Evolutionary conservation across 768 basidiomycete genomes (phyloP).

Genomic region (Suillus cothurnatus): DNA sequence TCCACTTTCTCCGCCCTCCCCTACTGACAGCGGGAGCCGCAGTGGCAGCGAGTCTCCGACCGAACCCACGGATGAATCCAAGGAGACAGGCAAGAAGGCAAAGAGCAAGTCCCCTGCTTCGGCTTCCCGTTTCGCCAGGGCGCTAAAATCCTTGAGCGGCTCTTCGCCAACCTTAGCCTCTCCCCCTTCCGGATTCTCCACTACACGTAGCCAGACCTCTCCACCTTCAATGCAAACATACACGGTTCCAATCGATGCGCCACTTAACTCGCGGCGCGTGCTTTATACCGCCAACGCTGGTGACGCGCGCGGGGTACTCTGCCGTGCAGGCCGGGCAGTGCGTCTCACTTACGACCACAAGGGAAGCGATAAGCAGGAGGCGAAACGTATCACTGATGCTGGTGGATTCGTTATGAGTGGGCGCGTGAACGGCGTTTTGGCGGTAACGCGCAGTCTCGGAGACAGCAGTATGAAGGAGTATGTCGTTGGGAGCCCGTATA

Average conservation of each 20-base stretch:
- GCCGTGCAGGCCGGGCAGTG: conserved; percentile 86
- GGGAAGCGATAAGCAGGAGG: conserved; percentile 95
- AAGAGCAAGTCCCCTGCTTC: conserved; percentile 42
- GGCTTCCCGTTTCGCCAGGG: conserved; percentile 56
- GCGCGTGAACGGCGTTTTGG: conserved; percentile 95
- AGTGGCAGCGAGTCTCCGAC: conserved; percentile 45
- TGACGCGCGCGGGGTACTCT: conserved; percentile 93
- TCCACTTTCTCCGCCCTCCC: conserved; percentile 34
- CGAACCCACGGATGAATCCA: conserved; percentile 32
- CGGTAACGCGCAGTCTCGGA: conserved; percentile 93
- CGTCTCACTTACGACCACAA: conserved; percentile 98
- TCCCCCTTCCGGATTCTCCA: conserved; percentile 3
- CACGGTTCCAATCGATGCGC: conserved; percentile 45
- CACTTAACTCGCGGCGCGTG: conserved; percentile 62
- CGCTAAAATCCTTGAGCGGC: conserved; percentile 48
- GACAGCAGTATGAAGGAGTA: conserved; percentile 99
- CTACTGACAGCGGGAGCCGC: conserved; percentile 26
- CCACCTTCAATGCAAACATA: conserved; percentile 38
- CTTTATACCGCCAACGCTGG: conserved; percentile 97
- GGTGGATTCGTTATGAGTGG: conserved; percentile 99
- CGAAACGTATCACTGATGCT: conserved; percentile 95
- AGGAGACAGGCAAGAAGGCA: conserved; percentile 45
- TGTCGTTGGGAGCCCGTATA: conserved; percentile 97
- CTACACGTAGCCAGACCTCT: conserved; percentile 12
- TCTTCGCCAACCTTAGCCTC: conserved; percentile 21